Evolutionary conservation across 2,329 filamentous ascomycete genomes (phyloP).

Genomic region (Aspergillus fischeri): DNA sequence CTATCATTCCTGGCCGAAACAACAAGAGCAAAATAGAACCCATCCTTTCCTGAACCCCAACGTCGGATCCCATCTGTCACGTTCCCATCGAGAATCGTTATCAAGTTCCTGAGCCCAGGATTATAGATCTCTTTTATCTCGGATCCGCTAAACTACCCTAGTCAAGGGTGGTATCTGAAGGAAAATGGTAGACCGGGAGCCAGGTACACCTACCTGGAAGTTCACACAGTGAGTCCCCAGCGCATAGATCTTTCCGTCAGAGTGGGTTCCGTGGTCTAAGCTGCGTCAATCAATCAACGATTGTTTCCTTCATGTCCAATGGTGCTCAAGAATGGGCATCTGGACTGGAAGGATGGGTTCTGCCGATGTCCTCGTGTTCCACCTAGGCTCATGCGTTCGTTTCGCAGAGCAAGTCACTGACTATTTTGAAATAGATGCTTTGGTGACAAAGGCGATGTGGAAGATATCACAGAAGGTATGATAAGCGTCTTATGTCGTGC

Average conservation of each 20-base stretch:
- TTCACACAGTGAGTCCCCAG: slow-evolving; percentile 83
- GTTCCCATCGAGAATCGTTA: slow-evolving; percentile 11
- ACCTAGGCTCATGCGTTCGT: neutral
- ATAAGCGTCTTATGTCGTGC: slow-evolving; percentile 2
- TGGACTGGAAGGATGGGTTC: neutral
- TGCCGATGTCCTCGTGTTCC: neutral
- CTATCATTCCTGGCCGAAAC: slow-evolving; percentile 1
- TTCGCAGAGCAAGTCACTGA: neutral
- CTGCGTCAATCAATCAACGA: neutral
- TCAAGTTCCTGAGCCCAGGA: slow-evolving; percentile 2
- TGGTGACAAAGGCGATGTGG: slow-evolving; percentile 98
- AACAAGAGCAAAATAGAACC: neutral
- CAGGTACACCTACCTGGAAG: slow-evolving; percentile 96
- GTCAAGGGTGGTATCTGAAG: slow-evolving; percentile 44
- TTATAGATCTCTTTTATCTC: slow-evolving; percentile 11
- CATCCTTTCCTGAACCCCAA: slow-evolving; percentile 7
- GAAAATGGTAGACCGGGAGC: slow-evolving; percentile 91
- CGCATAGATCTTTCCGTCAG: slow-evolving; percentile 7
- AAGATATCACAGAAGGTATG: slow-evolving; percentile 94
- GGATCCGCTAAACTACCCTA: slow-evolving; percentile 16
- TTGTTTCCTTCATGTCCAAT: neutral
- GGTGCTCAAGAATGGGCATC: neutral
- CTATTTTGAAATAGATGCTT: slow-evolving; percentile 68
- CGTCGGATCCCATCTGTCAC: slow-evolving; percentile 8
- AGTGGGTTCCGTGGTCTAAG: neutral